Evolutionary conservation across 177 flowering plant species (phyloP).

Genomic region (Telopea speciosissima): DNA sequence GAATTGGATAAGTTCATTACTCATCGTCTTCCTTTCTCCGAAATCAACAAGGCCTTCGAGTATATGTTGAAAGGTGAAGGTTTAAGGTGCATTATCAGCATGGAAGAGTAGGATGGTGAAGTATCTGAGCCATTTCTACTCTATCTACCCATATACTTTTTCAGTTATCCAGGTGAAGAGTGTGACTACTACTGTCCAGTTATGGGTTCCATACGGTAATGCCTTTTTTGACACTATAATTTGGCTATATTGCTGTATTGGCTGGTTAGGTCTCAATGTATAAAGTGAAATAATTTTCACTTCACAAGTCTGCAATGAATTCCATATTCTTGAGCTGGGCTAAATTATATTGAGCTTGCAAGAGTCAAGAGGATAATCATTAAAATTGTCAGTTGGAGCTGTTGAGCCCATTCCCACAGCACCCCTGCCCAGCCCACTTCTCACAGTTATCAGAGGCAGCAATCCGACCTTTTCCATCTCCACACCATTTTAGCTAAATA

Average conservation of each 20-base stretch:
- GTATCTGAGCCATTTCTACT: not conserved
- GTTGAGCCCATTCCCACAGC: no score
- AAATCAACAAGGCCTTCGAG: conserved; percentile 32
- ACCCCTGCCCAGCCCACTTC: no score
- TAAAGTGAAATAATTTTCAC: not conserved
- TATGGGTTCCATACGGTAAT: not conserved
- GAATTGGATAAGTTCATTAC: conserved; percentile 30
- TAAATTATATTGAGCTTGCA: no score
- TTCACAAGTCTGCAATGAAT: no score
- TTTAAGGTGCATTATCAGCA: conserved; percentile 26
- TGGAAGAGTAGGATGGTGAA: conserved; percentile 19
- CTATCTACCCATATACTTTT: not conserved
- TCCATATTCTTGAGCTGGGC: no score
- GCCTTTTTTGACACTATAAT: not conserved
- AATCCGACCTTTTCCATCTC: no score
- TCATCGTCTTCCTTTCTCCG: conserved; percentile 9
- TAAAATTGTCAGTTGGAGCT: no score
- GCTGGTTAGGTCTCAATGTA: not conserved
- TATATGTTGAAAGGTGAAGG: conserved; percentile 27
- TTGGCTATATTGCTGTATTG: not conserved
- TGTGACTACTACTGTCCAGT: not conserved
- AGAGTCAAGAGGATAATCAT: no score
- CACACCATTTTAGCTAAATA: no score
- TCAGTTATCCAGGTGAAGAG: not conserved
- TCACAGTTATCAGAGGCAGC: no score